Percentiles rank a stretch among this genome's conserved stretches.
phyloP scores from a whole-genome alignment of 1,284 basidiomycete genomes.

The Cryptococcus depauperatus region DNA sequence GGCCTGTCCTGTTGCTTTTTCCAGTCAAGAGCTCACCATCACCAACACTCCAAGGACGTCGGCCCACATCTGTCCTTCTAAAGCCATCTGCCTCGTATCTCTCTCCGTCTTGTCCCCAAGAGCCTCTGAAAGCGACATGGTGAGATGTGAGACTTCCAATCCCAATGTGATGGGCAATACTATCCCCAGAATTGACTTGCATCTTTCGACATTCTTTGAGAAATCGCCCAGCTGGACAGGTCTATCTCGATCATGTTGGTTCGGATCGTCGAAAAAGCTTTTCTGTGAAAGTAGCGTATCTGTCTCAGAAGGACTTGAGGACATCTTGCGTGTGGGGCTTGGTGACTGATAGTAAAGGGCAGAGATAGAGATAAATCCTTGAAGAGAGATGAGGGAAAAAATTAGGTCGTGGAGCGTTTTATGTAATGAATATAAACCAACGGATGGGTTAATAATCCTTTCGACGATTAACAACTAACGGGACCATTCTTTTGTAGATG shows the following conservation, averaged over 20 bases:
- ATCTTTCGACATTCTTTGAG: conserved; percentile 14
- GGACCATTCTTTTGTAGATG: too few relatives aligned
- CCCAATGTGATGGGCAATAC: conserved; percentile 7
- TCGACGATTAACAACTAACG: too few relatives aligned
- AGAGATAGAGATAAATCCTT: too few relatives aligned
- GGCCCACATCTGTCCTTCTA: conserved; percentile 1
- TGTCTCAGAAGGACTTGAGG: conserved; percentile 10
- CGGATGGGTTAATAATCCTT: too few relatives aligned
- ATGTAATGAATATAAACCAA: too few relatives aligned
- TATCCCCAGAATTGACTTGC: conserved; percentile 13
- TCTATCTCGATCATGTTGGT: conserved; percentile 10
- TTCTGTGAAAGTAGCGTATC: conserved; percentile 13
- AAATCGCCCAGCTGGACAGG: conserved; percentile 20
- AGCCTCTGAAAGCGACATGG: conserved; percentile 3
- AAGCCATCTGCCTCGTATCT: neutral
- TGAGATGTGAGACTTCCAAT: conserved; percentile 10
- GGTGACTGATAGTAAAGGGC: too few relatives aligned
- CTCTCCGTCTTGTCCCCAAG: neutral
- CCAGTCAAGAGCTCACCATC: conserved; percentile 4
- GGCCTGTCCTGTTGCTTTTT: neutral
- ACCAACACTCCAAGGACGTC: conserved; percentile 1
- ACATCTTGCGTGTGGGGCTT: too few relatives aligned
- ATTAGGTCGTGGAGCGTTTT: too few relatives aligned
- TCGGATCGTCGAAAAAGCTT: neutral
- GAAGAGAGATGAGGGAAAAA: too few relatives aligned